Base-by-base conservation (phyloP, 2,329 filamentous ascomycete species). In the Piedraia hortae region DNA sequence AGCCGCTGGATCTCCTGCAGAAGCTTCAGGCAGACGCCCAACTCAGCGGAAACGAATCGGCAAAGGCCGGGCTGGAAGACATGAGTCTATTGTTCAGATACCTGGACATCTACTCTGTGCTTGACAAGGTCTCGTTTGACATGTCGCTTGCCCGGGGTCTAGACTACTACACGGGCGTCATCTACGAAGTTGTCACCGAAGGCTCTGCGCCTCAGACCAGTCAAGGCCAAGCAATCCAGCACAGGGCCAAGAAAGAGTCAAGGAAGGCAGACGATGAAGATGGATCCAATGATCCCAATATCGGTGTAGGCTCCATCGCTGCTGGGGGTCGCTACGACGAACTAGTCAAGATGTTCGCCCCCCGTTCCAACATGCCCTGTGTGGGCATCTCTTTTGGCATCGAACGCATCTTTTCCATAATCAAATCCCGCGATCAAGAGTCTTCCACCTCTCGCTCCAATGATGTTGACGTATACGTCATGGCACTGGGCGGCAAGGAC, bases 381-480 rank as follows among this genome's bases (percentile, higher is more conserved):
- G 72, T 85, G 4, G 74, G 74, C 30, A 73, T 89, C 34, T 90
- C 80, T 2, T 91, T 93, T 40, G 82, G 82, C 24, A 75, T 91
- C 21, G 82, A 93, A 46, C 69, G 82, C 35, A 91, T 93, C 39
- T 90, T 89, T 50, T 77, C 72, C 35, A 80, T 91, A 39, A 75
- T 70, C 31, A 80, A 89, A 45, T 68, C 74, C 7, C 59, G 67
- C 21, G 57, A 75, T 42, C 63, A 62, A 29, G 60, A 58, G 26
- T 60, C 62, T 26, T 56, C 59, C 36, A 58, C 51, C 24, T 45
- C 48, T 9, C 54, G 72, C 30, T 56, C 57, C 31, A 77, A 68
- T 38, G 72, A 85, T 35, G 69, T 80, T 3, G 80, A 93, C 39
- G 78, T 80, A 20, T 91, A 66, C 46, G 71, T 93, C 38, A 93